phyloP scores from a whole-genome alignment of 306 rosid genomes.

The Urtica urens region DNA sequence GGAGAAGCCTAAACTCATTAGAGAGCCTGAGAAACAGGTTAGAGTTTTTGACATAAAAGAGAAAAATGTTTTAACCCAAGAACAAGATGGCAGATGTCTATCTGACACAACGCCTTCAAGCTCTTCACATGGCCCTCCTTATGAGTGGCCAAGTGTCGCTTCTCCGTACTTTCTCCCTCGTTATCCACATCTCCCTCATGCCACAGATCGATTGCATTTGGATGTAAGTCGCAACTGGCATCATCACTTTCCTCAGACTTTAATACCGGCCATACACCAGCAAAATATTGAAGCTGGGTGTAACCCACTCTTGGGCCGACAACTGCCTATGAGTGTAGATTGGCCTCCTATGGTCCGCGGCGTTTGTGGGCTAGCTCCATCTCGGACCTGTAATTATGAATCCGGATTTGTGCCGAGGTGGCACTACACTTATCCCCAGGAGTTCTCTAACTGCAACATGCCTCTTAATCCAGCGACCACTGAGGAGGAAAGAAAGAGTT shows the following conservation, averaged over 20 bases:
- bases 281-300: constrained; percentile 56
- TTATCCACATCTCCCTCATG: constrained; percentile 72
- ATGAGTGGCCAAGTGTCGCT: constrained; percentile 87
- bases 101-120: constrained; percentile 39
- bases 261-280: constrained; percentile 60
- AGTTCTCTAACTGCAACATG: constrained; percentile 42
- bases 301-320: constrained; percentile 51
- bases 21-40: constrained; percentile 32
- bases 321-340: constrained; percentile 78
- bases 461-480: constrained; percentile 34
- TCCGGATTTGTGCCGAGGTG: constrained; percentile 60
- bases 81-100: constrained; percentile 31
- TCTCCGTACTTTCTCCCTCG: constrained; percentile 58
- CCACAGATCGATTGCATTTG: constrained; percentile 86
- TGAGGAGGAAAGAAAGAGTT: constrained; percentile 58
- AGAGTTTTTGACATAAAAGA: constrained; percentile 37
- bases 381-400: constrained; percentile 53
- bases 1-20: constrained; percentile 16
- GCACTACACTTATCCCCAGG: constrained; percentile 53
- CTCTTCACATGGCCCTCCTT: constrained; percentile 49
- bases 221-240: constrained; percentile 96
- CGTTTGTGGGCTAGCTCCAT: constrained; percentile 49
- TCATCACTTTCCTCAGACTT: constrained; percentile 72
- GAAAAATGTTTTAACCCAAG: constrained; percentile 30
- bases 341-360: constrained; percentile 88